Conservation (phyloP, 2,329 filamentous ascomycete genomes). For the Aspergillus sp. region DNA sequence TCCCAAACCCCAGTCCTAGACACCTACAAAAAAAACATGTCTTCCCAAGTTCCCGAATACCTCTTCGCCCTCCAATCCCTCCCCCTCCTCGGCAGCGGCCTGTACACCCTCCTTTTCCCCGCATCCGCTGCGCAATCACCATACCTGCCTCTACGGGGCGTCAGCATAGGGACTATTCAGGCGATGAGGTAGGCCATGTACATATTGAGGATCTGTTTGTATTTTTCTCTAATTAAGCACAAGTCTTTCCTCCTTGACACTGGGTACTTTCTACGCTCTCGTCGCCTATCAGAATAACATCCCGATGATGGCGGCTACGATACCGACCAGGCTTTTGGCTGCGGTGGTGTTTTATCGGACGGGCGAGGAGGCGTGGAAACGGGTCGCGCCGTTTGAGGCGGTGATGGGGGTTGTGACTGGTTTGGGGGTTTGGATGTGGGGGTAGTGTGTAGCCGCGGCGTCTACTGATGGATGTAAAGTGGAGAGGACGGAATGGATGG, state of each 20-base stretch:
- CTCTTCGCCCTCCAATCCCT: neutral
- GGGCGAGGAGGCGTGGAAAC: neutral
- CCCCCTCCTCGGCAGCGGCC: neutral
- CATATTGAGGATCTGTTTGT: too few species aligned
- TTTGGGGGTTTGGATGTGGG: neutral
- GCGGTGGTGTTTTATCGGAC: neutral
- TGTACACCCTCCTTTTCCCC: conserved; percentile 1
- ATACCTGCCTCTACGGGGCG: neutral
- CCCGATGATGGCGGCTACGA: neutral
- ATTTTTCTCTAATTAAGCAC: neutral
- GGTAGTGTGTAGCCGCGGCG: neutral
- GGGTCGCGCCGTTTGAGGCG: conserved; percentile 1
- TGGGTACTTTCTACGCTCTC: conserved; percentile 1
- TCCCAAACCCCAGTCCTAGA: neutral
- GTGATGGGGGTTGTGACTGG: neutral
- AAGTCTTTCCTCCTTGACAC: neutral
- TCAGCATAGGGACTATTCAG: neutral
- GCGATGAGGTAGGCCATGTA: neutral
- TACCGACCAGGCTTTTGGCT: neutral
- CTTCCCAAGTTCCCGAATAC: neutral
- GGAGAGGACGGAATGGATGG: too few species aligned
- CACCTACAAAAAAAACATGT: neutral
- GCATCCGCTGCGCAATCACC: neutral
- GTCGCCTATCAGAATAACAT: conserved; percentile 5
- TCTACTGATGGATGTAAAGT: too few species aligned